phyloP scores from a whole-genome alignment of 2,329 filamentous ascomycete genomes.

The Paraphoma sp. region DNA sequence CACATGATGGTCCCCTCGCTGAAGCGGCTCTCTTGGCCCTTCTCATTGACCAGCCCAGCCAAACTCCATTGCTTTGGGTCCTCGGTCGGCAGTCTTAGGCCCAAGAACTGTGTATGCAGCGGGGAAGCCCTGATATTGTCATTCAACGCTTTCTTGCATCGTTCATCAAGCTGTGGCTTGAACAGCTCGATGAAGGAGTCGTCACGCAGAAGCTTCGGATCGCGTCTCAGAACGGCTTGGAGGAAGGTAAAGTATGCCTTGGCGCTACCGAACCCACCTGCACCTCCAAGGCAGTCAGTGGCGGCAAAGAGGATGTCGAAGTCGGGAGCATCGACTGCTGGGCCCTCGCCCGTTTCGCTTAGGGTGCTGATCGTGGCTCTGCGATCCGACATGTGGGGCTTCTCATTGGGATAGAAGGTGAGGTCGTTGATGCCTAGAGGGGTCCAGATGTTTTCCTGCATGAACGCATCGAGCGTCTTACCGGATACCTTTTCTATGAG shows the following conservation, averaged over 20 bases:
- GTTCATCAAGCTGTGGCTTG: background rate
- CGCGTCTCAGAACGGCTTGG: background rate
- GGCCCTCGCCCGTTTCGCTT: background rate
- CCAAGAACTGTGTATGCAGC: constrained; percentile 12
- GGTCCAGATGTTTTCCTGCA: constrained; percentile 50
- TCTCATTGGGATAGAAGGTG: constrained; percentile 56
- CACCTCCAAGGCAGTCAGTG: background rate
- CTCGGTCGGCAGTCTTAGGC: constrained; percentile 6
- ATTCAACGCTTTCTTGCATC: background rate
- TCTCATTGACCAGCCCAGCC: background rate
- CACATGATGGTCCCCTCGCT: constrained; percentile 8
- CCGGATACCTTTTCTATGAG: constrained; percentile 51
- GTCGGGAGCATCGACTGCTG: background rate
- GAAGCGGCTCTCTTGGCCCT: constrained; percentile 9
- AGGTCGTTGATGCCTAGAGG: constrained; percentile 56
- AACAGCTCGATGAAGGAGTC: background rate
- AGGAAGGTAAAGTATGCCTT: background rate
- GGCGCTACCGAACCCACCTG: background rate
- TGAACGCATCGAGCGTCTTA: constrained; percentile 49
- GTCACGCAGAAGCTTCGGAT: background rate
- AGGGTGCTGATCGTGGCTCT: constrained; percentile 1
- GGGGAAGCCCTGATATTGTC: constrained; percentile 9
- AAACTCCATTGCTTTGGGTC: background rate
- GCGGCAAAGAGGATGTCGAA: background rate
- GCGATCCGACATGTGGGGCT: constrained; percentile 11